Evolutionary conservation across 2,329 filamentous ascomycete genomes (phyloP), one percentile per base, ranked within the genome.

Genomic region (Nemania abortiva): DNA sequence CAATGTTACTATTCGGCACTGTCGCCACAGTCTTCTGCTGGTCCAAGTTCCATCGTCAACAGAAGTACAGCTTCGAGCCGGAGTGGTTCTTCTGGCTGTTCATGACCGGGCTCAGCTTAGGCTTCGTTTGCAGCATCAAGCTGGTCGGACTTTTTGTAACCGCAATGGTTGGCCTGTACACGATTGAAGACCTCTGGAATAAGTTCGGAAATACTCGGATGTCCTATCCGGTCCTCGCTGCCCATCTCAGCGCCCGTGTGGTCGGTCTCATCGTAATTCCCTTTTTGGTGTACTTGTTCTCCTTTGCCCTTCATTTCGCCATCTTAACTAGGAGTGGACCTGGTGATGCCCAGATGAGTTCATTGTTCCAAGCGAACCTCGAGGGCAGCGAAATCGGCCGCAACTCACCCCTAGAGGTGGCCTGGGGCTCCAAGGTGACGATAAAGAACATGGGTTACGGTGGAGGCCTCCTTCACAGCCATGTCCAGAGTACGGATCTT

Each of bases 391-490:
- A 97, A 73, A 95, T 99, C 70, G 95, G 95, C 78, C 94, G 93
- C 81, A 92, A 97, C 80, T 98, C 95, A 78, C 96, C 97, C 24
- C 87, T 99, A 18, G 96, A 99, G 79, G 86, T 99, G 73, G 95
- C 94, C 5, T 86, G 92, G 72, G 96, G 97, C 29, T 99, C 96
- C 42, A 90, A 92, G 68, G 92, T 92, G 9, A 99, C 96, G 0
- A 85, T 99, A 74, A 99, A 99, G 87, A 99, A 99, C 81, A 99
- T 98, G 96, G 96, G 96, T 37, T 99, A 99, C 77, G 96, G 96
- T 69, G 96, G 96, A 78, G 96, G 96, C 80, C 89, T 99, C 42
- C 90, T 98, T 54, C 95, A 98, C 83, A 98, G 95, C 50, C 96
- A 98, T 85, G 89, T 98, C 70, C 95, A 98, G 83, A 98, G 76